phyloP scores from a whole-genome alignment of 1,139 yeast genomes.

The Williopsis jadinii region DNA sequence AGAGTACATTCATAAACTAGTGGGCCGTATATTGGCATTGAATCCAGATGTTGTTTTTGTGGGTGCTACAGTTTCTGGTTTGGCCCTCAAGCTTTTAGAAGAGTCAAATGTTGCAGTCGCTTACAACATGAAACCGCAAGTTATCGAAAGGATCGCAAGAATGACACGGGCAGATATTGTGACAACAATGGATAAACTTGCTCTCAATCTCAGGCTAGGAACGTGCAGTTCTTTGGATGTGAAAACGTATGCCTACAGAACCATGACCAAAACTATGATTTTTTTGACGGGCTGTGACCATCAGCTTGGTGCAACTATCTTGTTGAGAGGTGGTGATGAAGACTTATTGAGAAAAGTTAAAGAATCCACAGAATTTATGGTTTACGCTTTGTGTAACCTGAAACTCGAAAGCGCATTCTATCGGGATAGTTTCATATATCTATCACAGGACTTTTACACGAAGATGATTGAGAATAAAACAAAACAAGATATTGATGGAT shows the following conservation, averaged over 20 bases:
- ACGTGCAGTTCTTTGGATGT: slow-evolving; percentile 68
- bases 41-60: slow-evolving; percentile 77
- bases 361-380: slow-evolving; percentile 72
- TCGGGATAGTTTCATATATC: slow-evolving; percentile 60
- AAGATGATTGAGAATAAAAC: slow-evolving; percentile 10
- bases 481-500: slow-evolving; percentile 19
- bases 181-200: slow-evolving; percentile 56
- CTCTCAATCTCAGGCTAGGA: slow-evolving; percentile 59
- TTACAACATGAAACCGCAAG: slow-evolving; percentile 73
- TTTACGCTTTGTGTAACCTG: slow-evolving; percentile 68
- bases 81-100: slow-evolving; percentile 66
- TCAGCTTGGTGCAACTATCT: slow-evolving; percentile 73
- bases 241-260: slow-evolving; percentile 49
- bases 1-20: slow-evolving; percentile 77
- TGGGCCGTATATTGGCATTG: slow-evolving; percentile 67
- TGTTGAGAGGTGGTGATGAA: slow-evolving; percentile 69
- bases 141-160: slow-evolving; percentile 71
- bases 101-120: slow-evolving; percentile 76
- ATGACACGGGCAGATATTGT: slow-evolving; percentile 80
- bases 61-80: slow-evolving; percentile 77
- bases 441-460: slow-evolving; percentile 31
- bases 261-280: slow-evolving; percentile 61
- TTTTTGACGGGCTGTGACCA: slow-evolving; percentile 73
- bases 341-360: slow-evolving; percentile 61
- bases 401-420: slow-evolving; percentile 77